Evolutionary conservation across 2,329 filamentous ascomycete genomes (phyloP).

Genomic region (Ploettnerulaceae sp.): DNA sequence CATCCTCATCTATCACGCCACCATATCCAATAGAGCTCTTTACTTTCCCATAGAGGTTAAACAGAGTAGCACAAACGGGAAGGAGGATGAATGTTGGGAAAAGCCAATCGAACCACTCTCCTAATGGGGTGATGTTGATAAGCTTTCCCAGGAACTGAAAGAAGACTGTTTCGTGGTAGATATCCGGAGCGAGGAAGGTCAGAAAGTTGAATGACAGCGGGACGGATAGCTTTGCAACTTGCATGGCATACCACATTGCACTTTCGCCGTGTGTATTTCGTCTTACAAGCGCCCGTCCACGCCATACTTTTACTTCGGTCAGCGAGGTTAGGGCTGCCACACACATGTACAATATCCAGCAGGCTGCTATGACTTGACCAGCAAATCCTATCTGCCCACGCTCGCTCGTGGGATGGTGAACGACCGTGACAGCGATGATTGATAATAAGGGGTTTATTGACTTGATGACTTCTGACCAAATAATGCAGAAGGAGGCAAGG

Average conservation of each 20-base stretch:
- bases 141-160: conserved; percentile 79
- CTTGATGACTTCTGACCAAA: conserved; percentile 93
- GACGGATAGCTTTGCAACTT: conserved; percentile 88
- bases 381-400: conserved; percentile 77
- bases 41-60: conserved; percentile 82
- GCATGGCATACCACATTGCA: conserved; percentile 92
- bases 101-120: conserved; percentile 77
- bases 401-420: conserved; percentile 58
- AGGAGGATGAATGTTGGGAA: conserved; percentile 86
- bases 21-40: conserved; percentile 72
- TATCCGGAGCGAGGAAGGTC: conserved; percentile 70
- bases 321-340: conserved; percentile 81
- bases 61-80: conserved; percentile 78
- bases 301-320: conserved; percentile 95
- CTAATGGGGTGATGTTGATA: conserved; percentile 78
- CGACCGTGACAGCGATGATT: conserved; percentile 54
- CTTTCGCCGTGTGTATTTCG: conserved; percentile 90
- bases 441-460: conserved; percentile 73
- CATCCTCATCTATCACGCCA: conserved; percentile 69
- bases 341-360: conserved; percentile 97
- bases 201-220: conserved; percentile 95
- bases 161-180: conserved; percentile 77
- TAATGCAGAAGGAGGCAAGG: conserved; percentile 72
- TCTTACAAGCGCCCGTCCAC: conserved; percentile 82
- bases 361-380: conserved; percentile 76